Percentiles rank a stretch among this genome's conserved stretches.
phyloP scores from a whole-genome alignment of 441 rosid species.

The Gossypium laxum region DNA sequence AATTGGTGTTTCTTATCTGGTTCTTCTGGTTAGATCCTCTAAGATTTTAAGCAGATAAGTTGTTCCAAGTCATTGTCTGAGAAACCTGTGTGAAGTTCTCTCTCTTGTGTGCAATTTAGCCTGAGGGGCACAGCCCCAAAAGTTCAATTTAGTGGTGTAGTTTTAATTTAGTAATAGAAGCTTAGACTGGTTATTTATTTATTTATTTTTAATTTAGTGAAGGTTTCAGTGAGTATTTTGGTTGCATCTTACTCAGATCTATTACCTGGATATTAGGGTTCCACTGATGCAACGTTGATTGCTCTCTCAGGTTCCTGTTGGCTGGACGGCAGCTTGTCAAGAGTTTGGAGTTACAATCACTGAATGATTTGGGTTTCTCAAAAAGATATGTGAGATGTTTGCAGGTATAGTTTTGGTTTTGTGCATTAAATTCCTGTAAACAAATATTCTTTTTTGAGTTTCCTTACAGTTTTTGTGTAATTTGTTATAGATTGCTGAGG shows the following conservation, averaged over 20 bases:
- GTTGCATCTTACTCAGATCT: not conserved
- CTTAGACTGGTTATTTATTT: too few species aligned
- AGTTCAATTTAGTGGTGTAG: too few species aligned
- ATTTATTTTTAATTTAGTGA: not conserved
- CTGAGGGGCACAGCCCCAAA: too few species aligned
- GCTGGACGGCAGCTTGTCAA: conserved; percentile 90
- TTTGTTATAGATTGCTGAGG: conserved; percentile 78
- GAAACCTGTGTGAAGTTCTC: too few species aligned
- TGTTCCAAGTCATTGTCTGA: not conserved
- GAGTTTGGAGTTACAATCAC: conserved; percentile 77
- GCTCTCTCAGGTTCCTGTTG: conserved; percentile 55
- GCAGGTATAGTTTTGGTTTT: conserved; percentile 48
- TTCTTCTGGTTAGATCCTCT: not conserved
- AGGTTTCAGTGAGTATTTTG: not conserved
- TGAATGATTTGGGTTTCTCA: conserved; percentile 88
- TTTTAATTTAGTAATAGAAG: too few species aligned
- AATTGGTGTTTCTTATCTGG: not conserved
- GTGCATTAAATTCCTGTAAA: not conserved
- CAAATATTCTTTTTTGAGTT: not conserved
- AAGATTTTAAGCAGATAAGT: not conserved
- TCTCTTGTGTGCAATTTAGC: not conserved
- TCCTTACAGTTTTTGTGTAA: conserved; percentile 4
- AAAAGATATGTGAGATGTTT: conserved; percentile 91
- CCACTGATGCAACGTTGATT: conserved; percentile 6
- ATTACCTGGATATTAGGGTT: not conserved